Evolutionary conservation across 2,329 filamentous ascomycete species (phyloP), one percentile per base, ranked within the genome.

Genomic region (Lanzia echinophila): DNA sequence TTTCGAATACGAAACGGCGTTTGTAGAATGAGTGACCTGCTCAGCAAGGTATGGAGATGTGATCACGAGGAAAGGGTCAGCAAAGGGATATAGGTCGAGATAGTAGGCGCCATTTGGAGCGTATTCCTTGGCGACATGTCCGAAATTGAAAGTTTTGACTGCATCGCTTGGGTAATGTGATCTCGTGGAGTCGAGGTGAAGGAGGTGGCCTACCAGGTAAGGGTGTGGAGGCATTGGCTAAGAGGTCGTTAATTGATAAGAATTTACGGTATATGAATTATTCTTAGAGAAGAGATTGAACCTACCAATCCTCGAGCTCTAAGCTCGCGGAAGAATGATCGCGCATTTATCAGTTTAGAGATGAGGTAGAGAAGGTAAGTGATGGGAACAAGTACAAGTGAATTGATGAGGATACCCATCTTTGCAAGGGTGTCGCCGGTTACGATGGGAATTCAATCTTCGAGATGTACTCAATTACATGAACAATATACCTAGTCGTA

Each of bases 41-140:
- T 53, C 58, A 10, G 60, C 55, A 31, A 61, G 38, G 1, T 54
- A 52, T 1, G 62, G 57, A 13, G 56, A 56, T 17, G 53, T 48
- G 8, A 65, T 50, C 33, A 63, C 34, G 3, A 62, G 33, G 13
- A 58, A 54, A 8, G 61, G 60, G 17, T 31, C 44, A 13, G 36
- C 28, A 32, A 63, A 58, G 6, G 63, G 63, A 56, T 61, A 65
- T 2, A 60, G 20, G 39, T 65, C 63, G 24, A 65, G 34, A 43
- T 63, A 64, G 32, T 54, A 61, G 1, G 47, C 50, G 33, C 58
- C 60, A 19, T 53, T 49, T 19, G 57, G 55, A 1, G 45, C 34
- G 17, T 59, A 60, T n/a, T 50, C 10, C 15, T 54, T 56, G 6
- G 49, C 41, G 11, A 62, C 38, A 19, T 55, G 55, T 12, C 43